phyloP scores from a whole-genome alignment of 495 filamentous ascomycete species.

The Aspergillus hancockii region DNA sequence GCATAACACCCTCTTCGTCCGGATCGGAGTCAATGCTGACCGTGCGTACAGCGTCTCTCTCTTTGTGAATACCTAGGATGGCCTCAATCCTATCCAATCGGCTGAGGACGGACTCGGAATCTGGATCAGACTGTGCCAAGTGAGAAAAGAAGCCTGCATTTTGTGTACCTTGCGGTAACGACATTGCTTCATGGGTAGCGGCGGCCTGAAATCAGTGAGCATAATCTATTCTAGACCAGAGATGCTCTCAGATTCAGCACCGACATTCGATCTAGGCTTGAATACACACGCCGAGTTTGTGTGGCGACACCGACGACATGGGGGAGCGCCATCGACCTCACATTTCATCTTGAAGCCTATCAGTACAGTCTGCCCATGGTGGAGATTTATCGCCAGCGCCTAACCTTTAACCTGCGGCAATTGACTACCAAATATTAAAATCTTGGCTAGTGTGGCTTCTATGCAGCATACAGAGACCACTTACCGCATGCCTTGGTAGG shows the following conservation, averaged over 20 bases:
- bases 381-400: neutral
- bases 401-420: slow-evolving; percentile 42
- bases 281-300: slow-evolving; percentile 38
- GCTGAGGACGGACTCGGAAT: slow-evolving; percentile 31
- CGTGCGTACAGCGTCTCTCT: slow-evolving; percentile 1
- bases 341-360: slow-evolving; percentile 37
- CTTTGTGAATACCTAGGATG: slow-evolving; percentile 32
- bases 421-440: slow-evolving; percentile 26
- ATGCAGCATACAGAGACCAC: slow-evolving; percentile 8
- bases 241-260: neutral
- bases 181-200: slow-evolving; percentile 26
- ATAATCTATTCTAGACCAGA: neutral
- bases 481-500: slow-evolving; percentile 45
- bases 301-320: slow-evolving; percentile 39
- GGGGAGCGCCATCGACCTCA: slow-evolving; percentile 37
- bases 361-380: neutral
- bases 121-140: slow-evolving; percentile 16
- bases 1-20: slow-evolving; percentile 16
- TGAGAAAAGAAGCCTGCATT: slow-evolving; percentile 3
- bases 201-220: slow-evolving; percentile 28
- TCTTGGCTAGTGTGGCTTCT: neutral
- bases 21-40: slow-evolving; percentile 12
- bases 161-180: slow-evolving; percentile 11
- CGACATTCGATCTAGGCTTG: slow-evolving; percentile 44
- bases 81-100: slow-evolving; percentile 39